A percentile compares a stretch with the other conserved stretches of the same genome.
Evolutionary conservation across 352 stramenopile genomes (phyloP).

Genomic region (Phytophthora sojae): DNA sequence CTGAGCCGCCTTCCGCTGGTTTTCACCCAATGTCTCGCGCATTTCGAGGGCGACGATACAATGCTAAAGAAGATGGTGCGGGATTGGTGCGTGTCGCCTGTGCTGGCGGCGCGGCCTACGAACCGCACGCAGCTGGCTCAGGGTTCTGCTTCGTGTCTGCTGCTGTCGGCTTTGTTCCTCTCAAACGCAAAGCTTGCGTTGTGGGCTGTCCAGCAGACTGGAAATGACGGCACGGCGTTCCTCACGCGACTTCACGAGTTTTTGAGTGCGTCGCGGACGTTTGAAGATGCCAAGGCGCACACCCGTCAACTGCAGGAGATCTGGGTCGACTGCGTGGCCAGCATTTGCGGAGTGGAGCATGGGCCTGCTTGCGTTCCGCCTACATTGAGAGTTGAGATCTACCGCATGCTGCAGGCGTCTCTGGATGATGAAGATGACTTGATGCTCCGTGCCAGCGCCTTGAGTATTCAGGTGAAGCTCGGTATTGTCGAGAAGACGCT

Average conservation of each 20-base stretch:
- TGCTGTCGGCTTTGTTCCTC: constrained; percentile 82
- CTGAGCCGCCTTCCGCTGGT: constrained; percentile 80
- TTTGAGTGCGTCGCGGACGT: constrained; percentile 60
- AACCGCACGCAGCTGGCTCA: constrained; percentile 61
- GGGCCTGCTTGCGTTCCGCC: constrained; percentile 71
- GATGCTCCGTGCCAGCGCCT: constrained; percentile 72
- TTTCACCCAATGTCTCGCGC: constrained; percentile 86
- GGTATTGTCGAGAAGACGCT: constrained; percentile 85
- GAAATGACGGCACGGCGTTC: constrained; percentile 67
- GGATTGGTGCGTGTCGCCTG: constrained; percentile 74
- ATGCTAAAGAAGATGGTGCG: constrained; percentile 72
- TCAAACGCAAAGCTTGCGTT: constrained; percentile 86
- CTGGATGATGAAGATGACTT: constrained; percentile 79
- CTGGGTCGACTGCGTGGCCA: constrained; percentile 84
- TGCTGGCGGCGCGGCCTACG: constrained; percentile 49
- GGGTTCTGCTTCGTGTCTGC: constrained; percentile 67
- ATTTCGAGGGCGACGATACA: constrained; percentile 72
- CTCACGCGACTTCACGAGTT: constrained; percentile 65
- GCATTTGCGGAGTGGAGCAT: constrained; percentile 80
- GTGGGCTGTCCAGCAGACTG: constrained; percentile 73
- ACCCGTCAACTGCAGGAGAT: constrained; percentile 77
- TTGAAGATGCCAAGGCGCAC: constrained; percentile 46
- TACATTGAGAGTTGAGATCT: constrained; percentile 75
- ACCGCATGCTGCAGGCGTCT: constrained; percentile 73
- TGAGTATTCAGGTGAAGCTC: constrained; percentile 89